Base-by-base conservation (phyloP, 495 filamentous ascomycete genomes). In the Tirmania nivea region DNA sequence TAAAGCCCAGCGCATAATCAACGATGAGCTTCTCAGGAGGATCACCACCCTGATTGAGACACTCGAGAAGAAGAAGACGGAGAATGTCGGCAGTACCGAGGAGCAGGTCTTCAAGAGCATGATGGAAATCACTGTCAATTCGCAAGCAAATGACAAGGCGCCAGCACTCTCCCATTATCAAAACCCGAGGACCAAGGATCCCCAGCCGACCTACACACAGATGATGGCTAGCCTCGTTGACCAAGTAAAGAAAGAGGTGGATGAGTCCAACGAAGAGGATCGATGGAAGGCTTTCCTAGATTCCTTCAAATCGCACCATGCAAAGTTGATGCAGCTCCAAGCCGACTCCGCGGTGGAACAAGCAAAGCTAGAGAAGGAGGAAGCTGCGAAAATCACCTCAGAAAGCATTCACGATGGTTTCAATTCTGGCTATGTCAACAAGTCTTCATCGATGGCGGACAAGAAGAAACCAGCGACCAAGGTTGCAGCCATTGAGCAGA, bases 211-310 rank as follows among this genome's bases (percentile, higher is more conserved):
- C 6, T 97, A 93, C 63, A 88, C 85, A 16, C 82, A 86, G 69
- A 96, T 97, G 90, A 87, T 96, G 82, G 82, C 84, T 34, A 75
- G 79, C 6, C 60, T 97, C 57, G 75, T 95, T 8, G 90, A 97
- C 60, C 84, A 94, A 64, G 87, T 96, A 31, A 96, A 95, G 71
- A 83, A 83, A 66, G 79, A 86, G 45, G 73, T 94, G 12, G 84
- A 84, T 42, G 79, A 84, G 53, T 70, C 71, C 56, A 76, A 78
- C 52, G 73, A 74, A 10, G 70, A 69, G 4, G 69, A 77, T 35
- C 70, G 81, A 35, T 81, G 80, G 58, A 69, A 77, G 31, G 79
- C 71, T 49, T 94, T 88, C 69, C 69, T 86, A 25, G 72, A 75
- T 31, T 86, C 87, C 53, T 73, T 96, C 50, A 73, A 75, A 53